Evolutionary conservation across 768 basidiomycete genomes (phyloP).

Genomic region (Naematelia encephala): DNA sequence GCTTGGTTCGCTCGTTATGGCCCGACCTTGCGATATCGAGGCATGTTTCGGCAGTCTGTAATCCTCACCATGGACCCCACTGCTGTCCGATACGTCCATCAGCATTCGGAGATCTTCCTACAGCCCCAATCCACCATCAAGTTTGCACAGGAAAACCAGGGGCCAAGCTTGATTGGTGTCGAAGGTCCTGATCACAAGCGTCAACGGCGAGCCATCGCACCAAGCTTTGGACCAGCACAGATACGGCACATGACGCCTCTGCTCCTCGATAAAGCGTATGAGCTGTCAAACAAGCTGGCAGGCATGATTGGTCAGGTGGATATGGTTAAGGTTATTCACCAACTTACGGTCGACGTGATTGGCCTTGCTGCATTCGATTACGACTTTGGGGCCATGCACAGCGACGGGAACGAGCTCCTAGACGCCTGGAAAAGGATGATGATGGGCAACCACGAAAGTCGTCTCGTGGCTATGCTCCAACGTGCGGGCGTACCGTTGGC

Average conservation of each 20-base stretch:
- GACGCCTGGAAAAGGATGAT: constrained; percentile 54
- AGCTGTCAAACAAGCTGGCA: background rate
- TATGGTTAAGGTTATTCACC: constrained; percentile 43
- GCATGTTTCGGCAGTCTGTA: background rate
- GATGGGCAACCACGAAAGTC: constrained; percentile 2
- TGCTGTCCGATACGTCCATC: background rate
- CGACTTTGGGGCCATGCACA: constrained; percentile 72
- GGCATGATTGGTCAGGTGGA: background rate
- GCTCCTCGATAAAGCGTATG: background rate
- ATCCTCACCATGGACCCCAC: constrained; percentile 1
- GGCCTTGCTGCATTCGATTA: constrained; percentile 69
- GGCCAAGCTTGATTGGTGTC: background rate
- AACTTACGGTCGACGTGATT: constrained; percentile 69
- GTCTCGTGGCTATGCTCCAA: constrained; percentile 1
- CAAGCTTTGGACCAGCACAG: background rate
- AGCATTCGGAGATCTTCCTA: background rate
- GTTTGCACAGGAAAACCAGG: background rate
- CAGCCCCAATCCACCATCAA: background rate
- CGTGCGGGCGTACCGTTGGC: constrained; percentile 50
- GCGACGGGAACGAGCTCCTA: constrained; percentile 70
- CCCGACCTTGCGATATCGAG: constrained; percentile 1
- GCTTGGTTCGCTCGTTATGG: constrained; percentile 1
- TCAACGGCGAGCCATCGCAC: background rate
- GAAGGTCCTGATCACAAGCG: background rate
- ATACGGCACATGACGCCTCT: constrained; percentile 1